Evolutionary conservation across 345 rosid genomes (phyloP).

Genomic region (Gossypium australe): DNA sequence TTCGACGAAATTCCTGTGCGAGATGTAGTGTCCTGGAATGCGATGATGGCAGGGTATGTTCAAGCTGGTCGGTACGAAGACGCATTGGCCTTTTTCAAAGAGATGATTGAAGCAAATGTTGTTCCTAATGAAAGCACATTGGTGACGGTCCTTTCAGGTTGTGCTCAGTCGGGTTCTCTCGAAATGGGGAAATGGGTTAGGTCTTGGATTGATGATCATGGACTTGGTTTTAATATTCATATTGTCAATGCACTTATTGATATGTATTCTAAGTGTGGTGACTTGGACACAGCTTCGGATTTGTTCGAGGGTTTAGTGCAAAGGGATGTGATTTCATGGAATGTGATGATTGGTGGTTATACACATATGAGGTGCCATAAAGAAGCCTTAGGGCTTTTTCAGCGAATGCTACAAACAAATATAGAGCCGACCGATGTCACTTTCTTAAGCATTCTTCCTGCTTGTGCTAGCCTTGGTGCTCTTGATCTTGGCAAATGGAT

Average conservation of each 20-base stretch:
- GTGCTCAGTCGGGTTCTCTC: slow-evolving; percentile 51
- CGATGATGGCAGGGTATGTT: slow-evolving; percentile 46
- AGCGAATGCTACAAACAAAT: neutral
- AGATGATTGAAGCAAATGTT: slow-evolving; percentile 39
- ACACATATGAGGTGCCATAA: neutral
- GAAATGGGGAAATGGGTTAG: slow-evolving; percentile 47
- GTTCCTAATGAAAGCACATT: slow-evolving; percentile 55
- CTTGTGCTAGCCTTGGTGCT: neutral
- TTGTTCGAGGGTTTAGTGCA: neutral
- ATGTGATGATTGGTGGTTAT: neutral
- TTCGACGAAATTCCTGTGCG: slow-evolving; percentile 57
- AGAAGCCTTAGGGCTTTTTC: neutral
- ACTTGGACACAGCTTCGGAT: neutral
- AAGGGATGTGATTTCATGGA: neutral
- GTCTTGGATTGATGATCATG: slow-evolving; percentile 38
- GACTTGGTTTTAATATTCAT: slow-evolving; percentile 26
- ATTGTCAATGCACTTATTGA: neutral
- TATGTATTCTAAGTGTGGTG: neutral
- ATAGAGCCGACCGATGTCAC: neutral
- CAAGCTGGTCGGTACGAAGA: slow-evolving; percentile 41
- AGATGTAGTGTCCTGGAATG: slow-evolving; percentile 55
- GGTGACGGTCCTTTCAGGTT: slow-evolving; percentile 62
- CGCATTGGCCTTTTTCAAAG: slow-evolving; percentile 45
- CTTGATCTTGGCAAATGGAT: neutral
- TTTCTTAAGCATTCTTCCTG: neutral